Evolutionary conservation across 495 filamentous ascomycete species (phyloP).

Genomic region (Amniculicola lignicola): DNA sequence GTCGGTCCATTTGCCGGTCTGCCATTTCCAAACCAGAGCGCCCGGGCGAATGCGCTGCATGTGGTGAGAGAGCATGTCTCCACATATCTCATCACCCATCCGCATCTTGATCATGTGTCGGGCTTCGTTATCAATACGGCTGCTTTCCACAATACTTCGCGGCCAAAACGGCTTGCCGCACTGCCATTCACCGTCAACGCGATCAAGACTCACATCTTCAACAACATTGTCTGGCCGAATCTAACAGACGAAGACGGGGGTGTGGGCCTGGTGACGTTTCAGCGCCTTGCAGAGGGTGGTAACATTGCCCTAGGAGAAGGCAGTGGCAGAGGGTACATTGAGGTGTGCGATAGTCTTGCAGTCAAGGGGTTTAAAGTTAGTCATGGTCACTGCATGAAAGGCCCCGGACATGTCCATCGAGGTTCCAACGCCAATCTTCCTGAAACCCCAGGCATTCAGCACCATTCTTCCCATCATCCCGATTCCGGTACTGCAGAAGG

Average conservation of each 20-base stretch:
- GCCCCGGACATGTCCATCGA: conserved; percentile 47
- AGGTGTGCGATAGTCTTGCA: conserved; percentile 74
- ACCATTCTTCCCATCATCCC: conserved; percentile 1
- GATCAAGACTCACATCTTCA: conserved; percentile 92
- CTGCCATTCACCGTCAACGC: conserved; percentile 81
- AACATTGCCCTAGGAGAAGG: conserved; percentile 75
- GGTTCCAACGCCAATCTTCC: conserved; percentile 37
- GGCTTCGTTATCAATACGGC: conserved; percentile 92
- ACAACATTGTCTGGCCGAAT: conserved; percentile 97
- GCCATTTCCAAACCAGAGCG: conserved; percentile 55
- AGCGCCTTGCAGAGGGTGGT: conserved; percentile 82
- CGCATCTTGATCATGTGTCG: conserved; percentile 89
- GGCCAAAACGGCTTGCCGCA: conserved; percentile 79
- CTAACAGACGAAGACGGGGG: conserved; percentile 94
- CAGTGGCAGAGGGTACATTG: conserved; percentile 72
- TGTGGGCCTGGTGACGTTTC: conserved; percentile 86
- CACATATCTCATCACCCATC: conserved; percentile 86
- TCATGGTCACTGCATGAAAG: conserved; percentile 82
- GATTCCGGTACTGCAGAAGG: background rate
- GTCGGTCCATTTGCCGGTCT: conserved; percentile 73
- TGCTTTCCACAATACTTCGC: conserved; percentile 64
- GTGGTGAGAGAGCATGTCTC: conserved; percentile 75
- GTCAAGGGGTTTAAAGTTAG: conserved; percentile 77
- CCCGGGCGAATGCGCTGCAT: conserved; percentile 74
- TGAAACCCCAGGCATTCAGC: conserved; percentile 20